Percentiles rank a stretch among this genome's conserved stretches.
Evolutionary conservation across 805 yeast species (phyloP).

Genomic region (Candida verbasci): DNA sequence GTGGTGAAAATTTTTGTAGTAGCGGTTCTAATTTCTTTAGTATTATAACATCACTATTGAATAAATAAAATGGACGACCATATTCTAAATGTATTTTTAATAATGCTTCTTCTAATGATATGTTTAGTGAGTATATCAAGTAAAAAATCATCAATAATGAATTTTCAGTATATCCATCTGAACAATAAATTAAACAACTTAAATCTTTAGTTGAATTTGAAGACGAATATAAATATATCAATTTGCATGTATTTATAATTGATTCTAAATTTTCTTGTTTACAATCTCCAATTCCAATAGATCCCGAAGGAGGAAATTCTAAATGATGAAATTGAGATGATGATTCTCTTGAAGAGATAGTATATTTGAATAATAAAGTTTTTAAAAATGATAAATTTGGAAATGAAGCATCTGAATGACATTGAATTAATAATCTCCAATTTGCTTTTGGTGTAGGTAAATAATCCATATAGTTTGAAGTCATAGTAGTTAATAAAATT

Average conservation of each 20-base stretch:
- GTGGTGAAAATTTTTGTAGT: conserved; percentile 58
- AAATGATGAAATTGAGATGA: conserved; percentile 26
- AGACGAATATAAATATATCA: conserved; percentile 44
- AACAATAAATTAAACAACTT: conserved; percentile 63
- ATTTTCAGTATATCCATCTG: conserved; percentile 92
- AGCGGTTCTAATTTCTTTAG: conserved; percentile 62
- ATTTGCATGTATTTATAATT: conserved; percentile 65
- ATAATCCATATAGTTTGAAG: conserved; percentile 11
- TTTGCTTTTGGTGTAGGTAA: conserved; percentile 46
- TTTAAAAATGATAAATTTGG: conserved; percentile 42
- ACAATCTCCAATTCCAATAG: conserved; percentile 71
- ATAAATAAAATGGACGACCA: conserved; percentile 80
- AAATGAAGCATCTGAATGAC: conserved; percentile 56
- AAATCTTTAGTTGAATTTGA: conserved; percentile 25
- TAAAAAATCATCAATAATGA: conserved; percentile 71
- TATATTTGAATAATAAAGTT: conserved; percentile 27
- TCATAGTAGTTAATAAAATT: conserved; percentile 32
- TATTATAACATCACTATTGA: conserved; percentile 68
- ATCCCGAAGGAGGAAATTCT: conserved; percentile 83
- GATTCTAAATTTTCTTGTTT: conserved; percentile 57
- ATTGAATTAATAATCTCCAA: conserved; percentile 54
- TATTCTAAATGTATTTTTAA: conserved; percentile 55
- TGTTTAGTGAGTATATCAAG: conserved; percentile 62
- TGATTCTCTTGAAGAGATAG: conserved; percentile 20
- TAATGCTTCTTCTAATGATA: conserved; percentile 60